A percentile compares a stretch with the other conserved stretches of the same genome.
phyloP scores from a whole-genome alignment of 1,284 basidiomycete genomes.

The Trametes pubescens region DNA sequence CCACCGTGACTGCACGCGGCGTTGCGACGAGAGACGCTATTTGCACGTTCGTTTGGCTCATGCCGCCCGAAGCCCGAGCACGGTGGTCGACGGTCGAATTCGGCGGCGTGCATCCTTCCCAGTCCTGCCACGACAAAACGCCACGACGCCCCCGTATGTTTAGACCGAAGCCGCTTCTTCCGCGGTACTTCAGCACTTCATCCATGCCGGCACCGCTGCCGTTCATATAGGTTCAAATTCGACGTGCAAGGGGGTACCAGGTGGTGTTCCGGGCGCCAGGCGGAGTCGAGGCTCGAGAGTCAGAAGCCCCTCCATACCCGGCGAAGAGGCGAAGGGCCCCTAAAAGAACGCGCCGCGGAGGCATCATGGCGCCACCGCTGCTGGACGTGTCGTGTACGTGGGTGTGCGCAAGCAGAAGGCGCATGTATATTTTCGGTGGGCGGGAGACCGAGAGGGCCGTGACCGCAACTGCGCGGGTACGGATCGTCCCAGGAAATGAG shows the following conservation, averaged over 20 bases:
- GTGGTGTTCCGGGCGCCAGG: neutral
- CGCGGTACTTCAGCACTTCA: conserved; percentile 2
- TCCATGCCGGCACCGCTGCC: neutral
- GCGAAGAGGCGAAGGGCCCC: conserved; percentile 12
- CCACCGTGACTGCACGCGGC: neutral
- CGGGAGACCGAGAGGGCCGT: neutral
- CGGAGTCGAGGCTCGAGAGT: conserved; percentile 5
- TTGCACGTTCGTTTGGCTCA: conserved; percentile 16
- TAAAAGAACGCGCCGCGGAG: conserved; percentile 4
- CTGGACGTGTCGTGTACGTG: conserved; percentile 6
- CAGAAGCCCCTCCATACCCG: conserved; percentile 4
- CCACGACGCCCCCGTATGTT: conserved; percentile 2
- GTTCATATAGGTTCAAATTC: no score
- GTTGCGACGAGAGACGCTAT: neutral
- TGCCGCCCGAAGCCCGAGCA: neutral
- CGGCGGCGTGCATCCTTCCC: neutral
- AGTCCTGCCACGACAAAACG: neutral
- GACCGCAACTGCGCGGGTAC: conserved; percentile 9
- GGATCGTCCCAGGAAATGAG: conserved; percentile 19
- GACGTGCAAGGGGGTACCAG: no score
- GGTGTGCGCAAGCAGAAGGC: neutral
- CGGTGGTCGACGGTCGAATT: neutral
- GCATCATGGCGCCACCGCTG: neutral
- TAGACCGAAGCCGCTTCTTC: conserved; percentile 1
- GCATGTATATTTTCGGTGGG: conserved; percentile 5